These are phyloP conservation scores for Spirogloea muscicola DNA, from an alignment of 139 green algal genomes.

Conservation along the genomic window DNA sequence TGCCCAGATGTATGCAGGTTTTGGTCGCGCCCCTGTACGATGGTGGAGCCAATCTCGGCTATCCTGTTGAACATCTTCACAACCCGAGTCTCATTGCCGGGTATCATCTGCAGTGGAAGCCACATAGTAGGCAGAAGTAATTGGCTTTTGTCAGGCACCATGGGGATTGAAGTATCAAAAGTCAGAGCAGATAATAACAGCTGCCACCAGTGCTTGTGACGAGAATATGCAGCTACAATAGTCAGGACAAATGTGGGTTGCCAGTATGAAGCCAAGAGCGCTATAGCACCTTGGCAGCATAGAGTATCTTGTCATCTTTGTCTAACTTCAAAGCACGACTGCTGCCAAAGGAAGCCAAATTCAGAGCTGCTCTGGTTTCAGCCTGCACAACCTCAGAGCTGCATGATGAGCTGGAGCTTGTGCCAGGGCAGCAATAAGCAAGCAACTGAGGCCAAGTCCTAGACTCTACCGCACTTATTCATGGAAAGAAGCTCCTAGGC, in stretches of 20 bases:
- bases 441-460: neutral
- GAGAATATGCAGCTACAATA: too few species aligned
- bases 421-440: neutral
- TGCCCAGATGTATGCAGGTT: conserved; percentile 80
- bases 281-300: conserved; percentile 72
- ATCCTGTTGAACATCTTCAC: conserved; percentile 95
- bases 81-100: conserved; percentile 69
- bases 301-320: conserved; percentile 81
- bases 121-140: too few species aligned
- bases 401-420: neutral
- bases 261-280: neutral
- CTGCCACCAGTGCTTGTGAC: too few species aligned
- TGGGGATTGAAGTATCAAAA: too few species aligned
- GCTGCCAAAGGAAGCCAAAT: conserved; percentile 69
- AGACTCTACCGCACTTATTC: neutral
- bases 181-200: too few species aligned
- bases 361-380: conserved; percentile 81
- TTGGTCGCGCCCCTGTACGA: conserved; percentile 70
- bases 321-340: conserved; percentile 74
- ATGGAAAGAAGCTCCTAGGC: neutral
- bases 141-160: too few species aligned
- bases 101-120: conserved; percentile 57
- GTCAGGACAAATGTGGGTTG: too few species aligned
- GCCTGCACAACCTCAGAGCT: conserved; percentile 56
- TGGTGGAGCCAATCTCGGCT: conserved; percentile 64